Evolutionary conservation across 2,329 filamentous ascomycete genomes (phyloP), one percentile per base, ranked within the genome.

Genomic region (Gaeumannomyces tritici): DNA sequence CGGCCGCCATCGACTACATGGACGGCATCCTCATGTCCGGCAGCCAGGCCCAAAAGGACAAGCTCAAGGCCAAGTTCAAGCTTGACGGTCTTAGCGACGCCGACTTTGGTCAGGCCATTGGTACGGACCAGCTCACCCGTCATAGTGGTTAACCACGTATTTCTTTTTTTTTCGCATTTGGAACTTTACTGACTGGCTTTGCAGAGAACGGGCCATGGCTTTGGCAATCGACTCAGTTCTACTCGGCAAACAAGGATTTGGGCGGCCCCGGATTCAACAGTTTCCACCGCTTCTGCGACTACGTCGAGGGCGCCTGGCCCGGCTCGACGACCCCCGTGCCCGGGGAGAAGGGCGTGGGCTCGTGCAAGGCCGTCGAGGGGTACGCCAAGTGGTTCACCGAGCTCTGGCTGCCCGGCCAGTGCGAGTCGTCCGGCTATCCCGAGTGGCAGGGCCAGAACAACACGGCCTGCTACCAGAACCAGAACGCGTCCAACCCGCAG

Each of bases 191-290:
- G n/a, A n/a, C n/a, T n/a, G n/a, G n/a, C n/a, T n/a, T n/a, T n/a
- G n/a, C n/a, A n/a, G 74, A 81, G 66, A 79, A 79, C 57, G 85
- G 82, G 0, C 83, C 83, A 0, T 84, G 79, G 75, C 68, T 77
- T 4, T 86, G 82, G 81, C 84, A 87, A 69, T 72, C 72, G 24
- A 62, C 62, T 8, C 65, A 67, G 58, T 64, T 65, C 55, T 68
- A 60, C 51, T 29, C 61, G 62, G 74, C 75, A 66, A 79, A 80
- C 65, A 76, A 74, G 64, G 75, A 73, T 12, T 70, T 73, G 21
- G 60, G 60, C 15, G 60, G 54, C 13, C 9, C 4, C 5, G 70
- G 80, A 67, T 59, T 27, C 54, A 62, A 62, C 27, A 26, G 33
- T 0, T 84, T 82, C 71, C 81, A 65, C 67, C 67, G 74, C 63